These are phyloP conservation scores for Coniophora puteana DNA, from an alignment of 1,284 basidiomycete species.

Conservation along the genomic window DNA sequence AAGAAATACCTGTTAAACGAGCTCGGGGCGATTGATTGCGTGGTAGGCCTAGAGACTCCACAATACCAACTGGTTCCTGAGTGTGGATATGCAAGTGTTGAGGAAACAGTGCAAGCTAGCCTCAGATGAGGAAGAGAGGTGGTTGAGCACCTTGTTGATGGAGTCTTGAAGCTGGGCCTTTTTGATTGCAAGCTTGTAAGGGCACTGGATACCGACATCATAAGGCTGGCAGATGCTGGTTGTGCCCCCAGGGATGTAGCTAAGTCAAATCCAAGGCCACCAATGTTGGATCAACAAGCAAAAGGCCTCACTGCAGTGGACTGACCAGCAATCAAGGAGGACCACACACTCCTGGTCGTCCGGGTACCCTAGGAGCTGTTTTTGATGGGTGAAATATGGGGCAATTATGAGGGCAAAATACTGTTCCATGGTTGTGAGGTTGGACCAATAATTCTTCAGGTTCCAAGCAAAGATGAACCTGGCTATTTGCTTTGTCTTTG, in stretches of 20 bases:
- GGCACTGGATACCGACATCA: conserved; percentile 24
- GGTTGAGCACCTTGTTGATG: no score
- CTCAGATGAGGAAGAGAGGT: no score
- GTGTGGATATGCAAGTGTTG: no score
- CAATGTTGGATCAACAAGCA: no score
- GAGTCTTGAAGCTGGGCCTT: conserved; percentile 10
- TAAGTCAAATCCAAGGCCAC: conserved; percentile 17
- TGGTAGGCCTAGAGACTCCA: no score
- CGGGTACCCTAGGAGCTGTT: not conserved
- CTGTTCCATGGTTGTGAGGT: not conserved
- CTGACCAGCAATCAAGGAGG: conserved; percentile 15
- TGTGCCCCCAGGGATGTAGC: conserved; percentile 20
- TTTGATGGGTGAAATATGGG: not conserved
- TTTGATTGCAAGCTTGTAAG: conserved; percentile 19
- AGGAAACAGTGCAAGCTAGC: no score
- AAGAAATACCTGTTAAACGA: no score
- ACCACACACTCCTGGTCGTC: not conserved
- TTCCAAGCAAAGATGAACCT: conserved; percentile 22
- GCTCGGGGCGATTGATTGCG: no score
- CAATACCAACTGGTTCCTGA: no score
- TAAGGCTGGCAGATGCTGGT: conserved; percentile 21
- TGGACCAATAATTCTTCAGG: not conserved
- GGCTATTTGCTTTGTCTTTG: conserved; percentile 18
- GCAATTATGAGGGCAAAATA: not conserved
- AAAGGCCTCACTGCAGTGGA: conserved; percentile 33